phyloP scores from a whole-genome alignment of 2,329 filamentous ascomycete genomes.

The Cadophora sp. region DNA sequence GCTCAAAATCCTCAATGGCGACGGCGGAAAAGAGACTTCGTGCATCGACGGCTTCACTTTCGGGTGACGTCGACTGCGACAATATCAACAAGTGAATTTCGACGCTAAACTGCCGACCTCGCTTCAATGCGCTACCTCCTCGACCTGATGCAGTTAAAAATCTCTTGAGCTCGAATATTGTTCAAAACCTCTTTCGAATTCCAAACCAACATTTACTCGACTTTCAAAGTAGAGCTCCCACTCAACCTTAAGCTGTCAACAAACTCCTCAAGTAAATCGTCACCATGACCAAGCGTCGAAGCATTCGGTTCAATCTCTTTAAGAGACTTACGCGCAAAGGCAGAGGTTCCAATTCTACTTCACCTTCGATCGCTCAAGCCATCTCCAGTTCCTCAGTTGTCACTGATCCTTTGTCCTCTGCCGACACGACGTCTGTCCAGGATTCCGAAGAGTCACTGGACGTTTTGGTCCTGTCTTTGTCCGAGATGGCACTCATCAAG shows the following conservation, averaged over 20 bases:
- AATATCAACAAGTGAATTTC: not conserved
- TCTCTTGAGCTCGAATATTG: not conserved
- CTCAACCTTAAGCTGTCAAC: not conserved
- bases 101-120: not conserved
- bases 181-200: not conserved
- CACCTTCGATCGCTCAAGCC: not conserved
- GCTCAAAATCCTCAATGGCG: not conserved
- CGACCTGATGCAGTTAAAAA: not conserved
- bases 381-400: too few species aligned
- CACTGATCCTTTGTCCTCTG: too few species aligned
- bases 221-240: not conserved
- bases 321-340: not conserved
- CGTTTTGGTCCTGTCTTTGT: not conserved
- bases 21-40: not conserved
- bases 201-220: not conserved
- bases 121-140: not conserved
- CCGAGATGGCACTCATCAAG: not conserved
- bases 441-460: not conserved
- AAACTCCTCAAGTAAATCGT: not conserved
- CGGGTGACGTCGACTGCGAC: not conserved
- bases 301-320: not conserved
- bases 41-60: not conserved
- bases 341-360: not conserved
- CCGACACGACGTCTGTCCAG: not conserved
- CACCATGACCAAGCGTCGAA: not conserved